These are phyloP conservation scores for Penicillium flavigenum DNA, from an alignment of 495 filamentous ascomycete genomes.

Conservation along the genomic window DNA sequence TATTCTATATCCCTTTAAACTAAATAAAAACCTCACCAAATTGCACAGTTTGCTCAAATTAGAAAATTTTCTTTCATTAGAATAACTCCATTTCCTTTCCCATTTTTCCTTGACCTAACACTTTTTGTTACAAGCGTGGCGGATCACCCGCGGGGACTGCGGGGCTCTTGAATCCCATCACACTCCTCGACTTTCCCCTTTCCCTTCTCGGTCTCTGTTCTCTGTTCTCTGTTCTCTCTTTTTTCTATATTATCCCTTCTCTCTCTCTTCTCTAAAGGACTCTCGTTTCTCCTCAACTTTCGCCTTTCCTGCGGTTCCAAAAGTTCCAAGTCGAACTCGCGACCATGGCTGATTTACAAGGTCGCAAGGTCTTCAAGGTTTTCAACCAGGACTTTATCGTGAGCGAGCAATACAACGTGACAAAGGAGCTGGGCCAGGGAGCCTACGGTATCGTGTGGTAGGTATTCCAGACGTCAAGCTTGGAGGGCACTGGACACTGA, in stretches of 20 bases:
- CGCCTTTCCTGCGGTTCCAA: not conserved
- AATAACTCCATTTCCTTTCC: not conserved
- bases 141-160: conserved; percentile 32
- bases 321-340: conserved; percentile 8
- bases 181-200: conserved; percentile 17
- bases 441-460: conserved; percentile 99
- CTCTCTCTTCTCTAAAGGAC: conserved; percentile 10
- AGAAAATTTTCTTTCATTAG: not conserved
- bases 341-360: conserved; percentile 72
- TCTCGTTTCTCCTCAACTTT: conserved; percentile 7
- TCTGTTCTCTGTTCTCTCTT: conserved; percentile 13
- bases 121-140: conserved; percentile 9
- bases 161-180: conserved; percentile 28
- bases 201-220: not conserved
- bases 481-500: not conserved
- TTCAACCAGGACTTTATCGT: conserved; percentile 99
- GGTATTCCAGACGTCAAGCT: conserved; percentile 24
- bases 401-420: conserved; percentile 96
- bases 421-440: conserved; percentile 96
- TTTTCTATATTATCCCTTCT: conserved; percentile 15
- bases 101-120: not conserved
- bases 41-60: too few relatives aligned
- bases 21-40: too few relatives aligned
- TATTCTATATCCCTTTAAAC: too few relatives aligned
- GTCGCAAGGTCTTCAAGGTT: conserved; percentile 97